These are phyloP conservation scores for Choricystis sp. DNA, from an alignment of 139 green algal species.

Conservation along the genomic window DNA sequence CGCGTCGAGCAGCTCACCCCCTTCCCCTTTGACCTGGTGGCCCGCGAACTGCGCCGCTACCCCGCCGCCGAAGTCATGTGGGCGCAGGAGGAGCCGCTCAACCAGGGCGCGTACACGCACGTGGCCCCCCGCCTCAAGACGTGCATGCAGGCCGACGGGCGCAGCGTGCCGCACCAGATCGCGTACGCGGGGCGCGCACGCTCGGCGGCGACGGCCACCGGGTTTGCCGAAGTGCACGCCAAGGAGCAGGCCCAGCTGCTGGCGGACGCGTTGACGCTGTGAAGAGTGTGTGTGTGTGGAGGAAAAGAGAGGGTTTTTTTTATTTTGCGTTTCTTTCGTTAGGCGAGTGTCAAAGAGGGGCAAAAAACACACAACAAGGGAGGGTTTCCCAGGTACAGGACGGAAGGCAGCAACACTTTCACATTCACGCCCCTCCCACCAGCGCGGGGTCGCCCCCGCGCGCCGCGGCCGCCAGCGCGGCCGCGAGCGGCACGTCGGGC, in stretches of 20 bases:
- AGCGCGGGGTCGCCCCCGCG: no score
- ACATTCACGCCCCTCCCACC: not conserved
- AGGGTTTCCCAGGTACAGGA: not conserved
- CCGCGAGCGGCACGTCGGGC: not conserved
- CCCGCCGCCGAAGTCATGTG: constrained; percentile 78
- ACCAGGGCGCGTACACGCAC: constrained; percentile 92
- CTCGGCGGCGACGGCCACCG: constrained; percentile 64
- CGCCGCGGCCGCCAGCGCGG: not conserved
- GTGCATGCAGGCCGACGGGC: constrained; percentile 29
- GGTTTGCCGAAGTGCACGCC: constrained; percentile 65
- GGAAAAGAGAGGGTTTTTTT: not conserved
- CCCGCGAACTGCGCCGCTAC: constrained; percentile 84
- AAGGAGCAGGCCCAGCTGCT: constrained; percentile 56
- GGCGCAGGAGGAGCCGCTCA: constrained; percentile 95
- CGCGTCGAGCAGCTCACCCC: constrained; percentile 91
- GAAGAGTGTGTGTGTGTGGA: not conserved
- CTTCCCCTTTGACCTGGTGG: constrained; percentile 94
- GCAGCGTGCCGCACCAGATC: constrained; percentile 23
- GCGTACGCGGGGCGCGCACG: constrained; percentile 49
- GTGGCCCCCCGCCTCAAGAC: constrained; percentile 65
- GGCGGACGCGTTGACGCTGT: constrained; percentile 24
- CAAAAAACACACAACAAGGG: not conserved
- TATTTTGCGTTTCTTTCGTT: not conserved
- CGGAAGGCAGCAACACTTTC: no score
- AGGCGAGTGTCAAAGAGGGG: no score